Evolutionary conservation across 768 basidiomycete species (phyloP).

Genomic region (Russula emetica): DNA sequence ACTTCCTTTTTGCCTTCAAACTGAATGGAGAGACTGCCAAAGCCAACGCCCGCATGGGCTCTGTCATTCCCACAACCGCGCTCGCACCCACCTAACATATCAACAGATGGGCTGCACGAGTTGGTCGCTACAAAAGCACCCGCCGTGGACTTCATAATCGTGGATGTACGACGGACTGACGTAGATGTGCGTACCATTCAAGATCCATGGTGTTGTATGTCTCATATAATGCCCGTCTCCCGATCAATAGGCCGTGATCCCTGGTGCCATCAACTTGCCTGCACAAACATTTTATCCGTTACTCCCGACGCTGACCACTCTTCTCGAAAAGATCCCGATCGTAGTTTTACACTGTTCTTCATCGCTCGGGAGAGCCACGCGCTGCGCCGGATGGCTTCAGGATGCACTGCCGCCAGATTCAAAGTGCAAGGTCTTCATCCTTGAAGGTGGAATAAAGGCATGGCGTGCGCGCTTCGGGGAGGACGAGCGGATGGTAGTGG

Average conservation of each 20-base stretch:
- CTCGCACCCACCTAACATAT: conserved; percentile 28
- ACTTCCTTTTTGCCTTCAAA: background rate
- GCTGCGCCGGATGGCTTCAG: conserved; percentile 30
- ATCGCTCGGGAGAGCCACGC: conserved; percentile 28
- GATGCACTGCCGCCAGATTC: conserved; percentile 28
- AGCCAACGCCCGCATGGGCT: conserved; percentile 27
- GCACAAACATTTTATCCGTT: conserved; percentile 43
- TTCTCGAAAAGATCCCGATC: conserved; percentile 31
- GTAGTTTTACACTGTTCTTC: conserved; percentile 33
- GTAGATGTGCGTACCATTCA: conserved; percentile 34
- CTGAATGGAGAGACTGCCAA: conserved; percentile 1
- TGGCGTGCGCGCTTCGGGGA: conserved; percentile 30
- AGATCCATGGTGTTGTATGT: background rate
- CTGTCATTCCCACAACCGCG: conserved; percentile 25
- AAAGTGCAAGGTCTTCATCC: conserved; percentile 25
- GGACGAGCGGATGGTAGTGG: conserved; percentile 25
- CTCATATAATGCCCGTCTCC: background rate
- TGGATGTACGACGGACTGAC: conserved; percentile 40
- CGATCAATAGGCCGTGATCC: conserved; percentile 31
- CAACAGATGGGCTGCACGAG: conserved; percentile 28
- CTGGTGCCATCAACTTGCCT: conserved; percentile 42
- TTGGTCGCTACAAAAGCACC: conserved; percentile 29
- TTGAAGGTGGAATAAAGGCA: conserved; percentile 31
- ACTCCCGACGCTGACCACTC: conserved; percentile 33
- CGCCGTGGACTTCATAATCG: conserved; percentile 34